phyloP scores from a whole-genome alignment of 768 basidiomycete genomes.

The Termitomyces eurrhizus region DNA sequence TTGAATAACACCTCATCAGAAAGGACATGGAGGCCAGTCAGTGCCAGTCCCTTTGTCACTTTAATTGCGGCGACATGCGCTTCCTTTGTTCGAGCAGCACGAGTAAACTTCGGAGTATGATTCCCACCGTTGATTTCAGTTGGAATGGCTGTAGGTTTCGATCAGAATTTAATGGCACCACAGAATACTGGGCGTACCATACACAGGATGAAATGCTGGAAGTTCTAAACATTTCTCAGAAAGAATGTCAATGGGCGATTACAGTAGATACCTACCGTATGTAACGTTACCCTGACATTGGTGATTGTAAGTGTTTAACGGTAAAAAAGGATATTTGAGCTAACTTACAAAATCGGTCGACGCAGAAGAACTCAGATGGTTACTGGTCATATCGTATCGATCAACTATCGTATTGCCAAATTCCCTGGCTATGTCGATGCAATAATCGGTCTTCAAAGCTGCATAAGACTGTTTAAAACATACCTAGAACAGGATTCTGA shows the following conservation, averaged over 20 bases:
- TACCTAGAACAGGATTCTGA: conserved; percentile 57
- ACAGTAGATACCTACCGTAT: conserved; percentile 41
- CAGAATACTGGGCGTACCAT: conserved; percentile 34
- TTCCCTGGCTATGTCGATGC: conserved; percentile 38
- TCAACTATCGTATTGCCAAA: conserved; percentile 44
- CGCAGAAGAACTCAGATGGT: conserved; percentile 37
- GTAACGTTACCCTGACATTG: conserved; percentile 65
- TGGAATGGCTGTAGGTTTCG: conserved; percentile 56
- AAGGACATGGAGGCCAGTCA: conserved; percentile 56
- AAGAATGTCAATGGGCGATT: background rate
- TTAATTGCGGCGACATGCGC: conserved; percentile 61
- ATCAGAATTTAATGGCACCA: conserved; percentile 14
- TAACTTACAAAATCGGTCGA: conserved; percentile 75
- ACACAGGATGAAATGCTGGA: conserved; percentile 63
- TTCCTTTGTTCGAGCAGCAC: conserved; percentile 51
- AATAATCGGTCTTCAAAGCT: background rate
- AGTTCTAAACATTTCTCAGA: conserved; percentile 37
- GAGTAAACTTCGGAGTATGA: conserved; percentile 66
- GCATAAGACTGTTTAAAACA: conserved; percentile 8
- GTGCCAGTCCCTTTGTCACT: conserved; percentile 58
- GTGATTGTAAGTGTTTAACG: background rate
- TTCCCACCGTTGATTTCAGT: conserved; percentile 69
- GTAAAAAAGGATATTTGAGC: conserved; percentile 7
- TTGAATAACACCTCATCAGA: conserved; percentile 53
- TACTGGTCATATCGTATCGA: conserved; percentile 39